phyloP scores from a whole-genome alignment of 1,284 basidiomycete species.

The Tylopilus sp. region DNA sequence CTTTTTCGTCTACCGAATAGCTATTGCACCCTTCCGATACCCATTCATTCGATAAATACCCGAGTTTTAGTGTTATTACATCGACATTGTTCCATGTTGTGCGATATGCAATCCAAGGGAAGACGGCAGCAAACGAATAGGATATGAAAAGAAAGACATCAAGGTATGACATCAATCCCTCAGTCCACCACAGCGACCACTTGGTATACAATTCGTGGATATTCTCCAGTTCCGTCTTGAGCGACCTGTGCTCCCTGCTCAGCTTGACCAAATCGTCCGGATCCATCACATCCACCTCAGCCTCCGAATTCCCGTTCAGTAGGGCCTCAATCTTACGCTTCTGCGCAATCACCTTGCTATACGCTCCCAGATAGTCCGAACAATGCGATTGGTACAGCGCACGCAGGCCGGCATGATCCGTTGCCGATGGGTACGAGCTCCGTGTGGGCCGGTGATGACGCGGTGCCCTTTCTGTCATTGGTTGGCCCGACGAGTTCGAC shows the following conservation, averaged over 20 bases:
- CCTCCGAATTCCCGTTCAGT: slow-evolving; percentile 48
- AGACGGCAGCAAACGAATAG: neutral
- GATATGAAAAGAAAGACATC: neutral
- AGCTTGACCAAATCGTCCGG: slow-evolving; percentile 62
- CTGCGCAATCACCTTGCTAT: slow-evolving; percentile 58
- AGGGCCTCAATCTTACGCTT: slow-evolving; percentile 57
- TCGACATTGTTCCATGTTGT: slow-evolving; percentile 1
- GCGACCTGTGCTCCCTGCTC: slow-evolving; percentile 51
- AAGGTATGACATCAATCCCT: slow-evolving; percentile 19
- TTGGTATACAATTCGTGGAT: slow-evolving; percentile 53
- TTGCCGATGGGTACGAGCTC: slow-evolving; percentile 51
- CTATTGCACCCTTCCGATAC: no score
- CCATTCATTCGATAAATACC: neutral
- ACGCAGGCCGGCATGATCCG: slow-evolving; percentile 62
- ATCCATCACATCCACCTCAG: slow-evolving; percentile 59
- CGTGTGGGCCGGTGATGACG: slow-evolving; percentile 39
- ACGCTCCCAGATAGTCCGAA: slow-evolving; percentile 58
- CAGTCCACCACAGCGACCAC: slow-evolving; percentile 17
- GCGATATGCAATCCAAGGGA: slow-evolving; percentile 1
- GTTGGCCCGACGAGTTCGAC: slow-evolving; percentile 41
- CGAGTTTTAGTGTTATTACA: slow-evolving; percentile 8
- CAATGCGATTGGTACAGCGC: slow-evolving; percentile 64
- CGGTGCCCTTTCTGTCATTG: slow-evolving; percentile 17
- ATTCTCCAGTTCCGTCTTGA: slow-evolving; percentile 58
- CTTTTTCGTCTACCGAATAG: no score